Percentiles rank a stretch among this genome's conserved stretches.
Evolutionary conservation across 371 early-diverging fungal genomes (phyloP).

Genomic region (Mucor piriformis): DNA sequence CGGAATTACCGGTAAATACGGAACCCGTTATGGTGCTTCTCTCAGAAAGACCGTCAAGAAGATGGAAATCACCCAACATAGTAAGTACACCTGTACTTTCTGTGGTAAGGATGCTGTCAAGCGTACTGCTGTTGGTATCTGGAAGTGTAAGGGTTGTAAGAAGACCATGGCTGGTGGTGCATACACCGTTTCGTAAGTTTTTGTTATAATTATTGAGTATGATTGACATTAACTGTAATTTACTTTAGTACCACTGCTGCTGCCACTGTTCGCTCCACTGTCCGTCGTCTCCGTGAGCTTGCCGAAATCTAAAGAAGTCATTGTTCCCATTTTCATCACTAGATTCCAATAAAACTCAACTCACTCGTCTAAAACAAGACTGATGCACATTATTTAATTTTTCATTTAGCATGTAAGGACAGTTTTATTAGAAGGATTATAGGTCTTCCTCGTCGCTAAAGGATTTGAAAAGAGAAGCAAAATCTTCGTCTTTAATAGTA

Average conservation of each 20-base stretch:
- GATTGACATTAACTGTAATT: background rate
- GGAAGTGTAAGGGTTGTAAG: constrained; percentile 98
- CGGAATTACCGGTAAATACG: constrained; percentile 99
- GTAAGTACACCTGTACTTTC: constrained; percentile 99
- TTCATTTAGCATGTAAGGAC: no score
- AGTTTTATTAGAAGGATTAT: background rate
- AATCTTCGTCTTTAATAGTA: constrained; percentile 22
- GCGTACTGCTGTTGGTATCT: constrained; percentile 98
- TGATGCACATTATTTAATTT: background rate
- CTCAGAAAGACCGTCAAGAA: constrained; percentile 99
- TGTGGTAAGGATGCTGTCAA: constrained; percentile 99
- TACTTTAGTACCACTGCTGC: constrained; percentile 86
- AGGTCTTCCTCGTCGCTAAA: constrained; percentile 44
- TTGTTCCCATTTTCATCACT: constrained; percentile 3
- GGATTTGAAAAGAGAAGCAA: constrained; percentile 37
- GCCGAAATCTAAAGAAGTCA: constrained; percentile 79
- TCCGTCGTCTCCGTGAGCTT: constrained; percentile 98
- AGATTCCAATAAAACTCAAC: constrained; percentile 18
- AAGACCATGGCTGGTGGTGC: constrained; percentile 99
- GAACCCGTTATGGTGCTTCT: constrained; percentile 99
- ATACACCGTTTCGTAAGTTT: constrained; percentile 87
- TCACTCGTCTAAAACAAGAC: constrained; percentile 5
- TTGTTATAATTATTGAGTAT: background rate
- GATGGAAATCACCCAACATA: constrained; percentile 99
- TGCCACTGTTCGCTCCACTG: constrained; percentile 90